Conservation (phyloP, 352 stramenopile genomes). For the Phytophthora cryptogea region DNA sequence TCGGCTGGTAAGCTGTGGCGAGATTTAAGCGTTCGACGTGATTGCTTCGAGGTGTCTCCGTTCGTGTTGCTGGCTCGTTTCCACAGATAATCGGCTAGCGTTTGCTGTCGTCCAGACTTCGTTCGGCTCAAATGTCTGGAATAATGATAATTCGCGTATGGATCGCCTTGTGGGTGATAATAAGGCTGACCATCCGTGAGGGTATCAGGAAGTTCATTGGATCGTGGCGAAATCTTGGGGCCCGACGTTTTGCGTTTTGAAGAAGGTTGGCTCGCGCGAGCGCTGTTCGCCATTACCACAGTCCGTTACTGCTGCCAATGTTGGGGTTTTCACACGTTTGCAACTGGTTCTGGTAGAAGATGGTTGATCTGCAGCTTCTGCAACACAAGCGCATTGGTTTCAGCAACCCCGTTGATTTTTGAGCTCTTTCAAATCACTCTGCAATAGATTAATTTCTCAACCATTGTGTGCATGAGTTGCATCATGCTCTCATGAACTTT, state of each 20-base stretch:
- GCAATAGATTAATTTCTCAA: neutral
- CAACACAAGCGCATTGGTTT: neutral
- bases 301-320: no score
- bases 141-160: neutral
- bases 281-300: no score
- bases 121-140: neutral
- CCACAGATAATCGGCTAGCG: neutral
- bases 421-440: neutral
- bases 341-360: no score
- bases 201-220: neutral
- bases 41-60: neutral
- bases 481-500: constrained; percentile 3
- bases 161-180: no score
- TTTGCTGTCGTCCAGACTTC: neutral
- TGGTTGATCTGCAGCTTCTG: neutral
- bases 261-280: no score
- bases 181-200: no score
- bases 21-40: neutral
- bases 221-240: neutral
- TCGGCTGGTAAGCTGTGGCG: constrained; percentile 1
- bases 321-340: no score
- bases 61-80: constrained; percentile 5
- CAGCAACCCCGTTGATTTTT: neutral
- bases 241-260: no score
- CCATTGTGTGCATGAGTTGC: constrained; percentile 2